A percentile compares a stretch with the other conserved stretches of the same genome.
These are phyloP conservation scores for Xylaria sp. DNA, from an alignment of 2,329 filamentous ascomycete species.

Conservation along the genomic window DNA sequence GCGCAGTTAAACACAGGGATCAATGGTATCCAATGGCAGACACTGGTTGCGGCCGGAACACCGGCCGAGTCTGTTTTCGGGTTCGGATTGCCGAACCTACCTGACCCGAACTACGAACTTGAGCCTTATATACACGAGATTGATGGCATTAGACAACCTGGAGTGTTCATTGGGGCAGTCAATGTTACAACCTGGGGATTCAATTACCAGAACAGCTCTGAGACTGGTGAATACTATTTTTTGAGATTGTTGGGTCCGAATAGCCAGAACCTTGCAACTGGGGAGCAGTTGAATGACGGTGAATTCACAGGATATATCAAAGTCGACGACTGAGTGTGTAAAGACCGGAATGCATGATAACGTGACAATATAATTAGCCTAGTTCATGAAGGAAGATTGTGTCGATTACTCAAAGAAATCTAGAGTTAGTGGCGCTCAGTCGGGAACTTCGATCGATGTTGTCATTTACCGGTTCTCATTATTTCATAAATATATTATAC, in stretches of 20 bases:
- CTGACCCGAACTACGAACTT: constrained; percentile 39
- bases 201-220: constrained; percentile 40
- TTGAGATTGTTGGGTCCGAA: constrained; percentile 36
- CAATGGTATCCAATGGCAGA: constrained; percentile 34
- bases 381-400: not conserved
- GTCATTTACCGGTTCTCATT: not conserved
- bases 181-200: constrained; percentile 41
- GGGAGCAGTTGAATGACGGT: constrained; percentile 37
- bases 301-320: constrained; percentile 39
- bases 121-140: constrained; percentile 38
- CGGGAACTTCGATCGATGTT: not conserved
- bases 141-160: constrained; percentile 34
- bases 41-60: constrained; percentile 39
- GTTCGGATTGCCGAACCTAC: constrained; percentile 38
- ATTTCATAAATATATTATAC: not conserved
- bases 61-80: constrained; percentile 39
- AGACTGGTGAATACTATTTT: constrained; percentile 40
- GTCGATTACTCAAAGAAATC: not conserved
- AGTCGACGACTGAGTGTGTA: constrained; percentile 14
- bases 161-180: constrained; percentile 36
- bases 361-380: not conserved
- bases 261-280: constrained; percentile 38
- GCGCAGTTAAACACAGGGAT: constrained; percentile 36
- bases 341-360: not conserved
- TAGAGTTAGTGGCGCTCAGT: not conserved